A percentile compares a stretch with the other conserved stretches of the same genome.
Conservation (phyloP, 2,329 filamentous ascomycete species). For the Aspergillus persii region DNA sequence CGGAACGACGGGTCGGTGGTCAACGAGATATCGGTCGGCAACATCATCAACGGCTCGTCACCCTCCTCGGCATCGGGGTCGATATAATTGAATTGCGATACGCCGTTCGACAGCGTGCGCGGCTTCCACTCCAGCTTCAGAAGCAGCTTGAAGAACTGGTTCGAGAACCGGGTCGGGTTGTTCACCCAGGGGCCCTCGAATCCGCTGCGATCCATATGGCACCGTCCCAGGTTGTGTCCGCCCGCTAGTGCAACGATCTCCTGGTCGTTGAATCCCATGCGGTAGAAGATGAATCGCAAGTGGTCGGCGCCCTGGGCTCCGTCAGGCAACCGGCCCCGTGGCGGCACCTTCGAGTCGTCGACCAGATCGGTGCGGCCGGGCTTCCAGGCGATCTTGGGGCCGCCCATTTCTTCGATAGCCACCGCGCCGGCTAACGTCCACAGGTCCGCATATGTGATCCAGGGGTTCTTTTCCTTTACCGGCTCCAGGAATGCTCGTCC, state of each 20-base stretch:
- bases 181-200: slow-evolving; percentile 61
- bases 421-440: slow-evolving; percentile 63
- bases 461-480: slow-evolving; percentile 57
- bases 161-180: slow-evolving; percentile 58
- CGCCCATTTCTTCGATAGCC: slow-evolving; percentile 60
- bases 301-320: slow-evolving; percentile 55
- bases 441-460: slow-evolving; percentile 65
- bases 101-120: slow-evolving; percentile 52
- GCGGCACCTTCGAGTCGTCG: slow-evolving; percentile 59
- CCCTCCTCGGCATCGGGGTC: slow-evolving; percentile 53
- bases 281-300: slow-evolving; percentile 55
- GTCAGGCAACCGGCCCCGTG: slow-evolving; percentile 57
- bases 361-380: slow-evolving; percentile 61
- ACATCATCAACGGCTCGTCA: slow-evolving; percentile 62
- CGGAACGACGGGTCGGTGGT: slow-evolving; percentile 53
- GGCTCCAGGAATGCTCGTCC: slow-evolving; percentile 64
- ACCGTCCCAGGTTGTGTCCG: slow-evolving; percentile 57
- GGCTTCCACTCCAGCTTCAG: slow-evolving; percentile 54
- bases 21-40: slow-evolving; percentile 63
- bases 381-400: slow-evolving; percentile 56
- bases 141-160: slow-evolving; percentile 57
- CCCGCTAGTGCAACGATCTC: slow-evolving; percentile 59
- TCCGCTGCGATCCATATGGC: slow-evolving; percentile 55
- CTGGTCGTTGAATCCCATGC: slow-evolving; percentile 61
- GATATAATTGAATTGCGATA: slow-evolving; percentile 59